A percentile compares a stretch with the other conserved stretches of the same genome.
Conservation (phyloP, 176 grass and related monocot genomes). For the Raddia distichophylla region DNA sequence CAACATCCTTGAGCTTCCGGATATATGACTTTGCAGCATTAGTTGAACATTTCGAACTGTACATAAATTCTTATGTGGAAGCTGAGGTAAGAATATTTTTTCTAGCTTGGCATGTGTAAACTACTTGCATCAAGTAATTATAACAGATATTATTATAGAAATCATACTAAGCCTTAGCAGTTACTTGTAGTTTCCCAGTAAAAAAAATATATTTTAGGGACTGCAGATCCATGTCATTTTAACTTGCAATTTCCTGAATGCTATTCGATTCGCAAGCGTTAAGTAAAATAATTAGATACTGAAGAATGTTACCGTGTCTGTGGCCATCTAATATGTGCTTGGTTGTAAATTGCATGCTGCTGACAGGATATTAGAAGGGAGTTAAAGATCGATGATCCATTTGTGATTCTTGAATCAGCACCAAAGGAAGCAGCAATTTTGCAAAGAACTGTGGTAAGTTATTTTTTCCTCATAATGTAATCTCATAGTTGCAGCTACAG, state of each 20-base stretch:
- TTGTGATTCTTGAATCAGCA: slow-evolving; percentile 53
- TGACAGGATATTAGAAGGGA: slow-evolving; percentile 79
- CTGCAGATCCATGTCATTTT: neutral
- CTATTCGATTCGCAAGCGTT: slow-evolving; percentile 10
- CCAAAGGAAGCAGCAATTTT: slow-evolving; percentile 37
- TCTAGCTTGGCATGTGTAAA: neutral
- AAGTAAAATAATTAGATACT: neutral
- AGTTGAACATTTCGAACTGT: neutral
- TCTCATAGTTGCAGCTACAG: neutral
- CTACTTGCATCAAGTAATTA: neutral
- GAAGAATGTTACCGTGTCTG: neutral
- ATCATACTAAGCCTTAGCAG: neutral
- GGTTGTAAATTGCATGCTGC: neutral
- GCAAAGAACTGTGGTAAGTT: slow-evolving; percentile 58
- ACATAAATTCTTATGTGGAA: neutral
- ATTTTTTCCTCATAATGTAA: neutral
- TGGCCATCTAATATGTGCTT: neutral
- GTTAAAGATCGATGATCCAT: slow-evolving; percentile 59
- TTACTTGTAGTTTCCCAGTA: neutral
- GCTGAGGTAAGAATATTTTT: neutral
- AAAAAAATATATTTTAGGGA: neutral
- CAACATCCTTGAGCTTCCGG: neutral
- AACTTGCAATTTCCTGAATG: neutral
- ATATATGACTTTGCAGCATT: neutral
- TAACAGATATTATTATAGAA: neutral